Evolutionary conservation across 2,329 filamentous ascomycete genomes (phyloP).

Genomic region (Penicillium sp.): DNA sequence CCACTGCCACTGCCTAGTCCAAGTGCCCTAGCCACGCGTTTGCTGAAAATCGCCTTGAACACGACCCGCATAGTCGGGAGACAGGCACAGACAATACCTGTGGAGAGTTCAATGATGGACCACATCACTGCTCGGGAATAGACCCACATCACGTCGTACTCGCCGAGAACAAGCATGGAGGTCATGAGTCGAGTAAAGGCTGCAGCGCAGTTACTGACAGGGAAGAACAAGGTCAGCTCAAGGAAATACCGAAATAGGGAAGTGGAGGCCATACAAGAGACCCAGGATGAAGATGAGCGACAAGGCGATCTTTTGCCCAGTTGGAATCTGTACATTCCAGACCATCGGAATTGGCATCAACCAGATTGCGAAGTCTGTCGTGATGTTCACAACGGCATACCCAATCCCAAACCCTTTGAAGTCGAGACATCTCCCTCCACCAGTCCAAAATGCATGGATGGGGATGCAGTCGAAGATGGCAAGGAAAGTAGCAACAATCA

Average conservation of each 20-base stretch:
- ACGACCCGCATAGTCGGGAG: constrained; percentile 7
- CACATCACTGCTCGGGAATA: constrained; percentile 5
- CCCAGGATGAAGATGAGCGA: constrained; percentile 6
- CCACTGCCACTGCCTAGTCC: too few species aligned
- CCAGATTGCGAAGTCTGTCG: constrained; percentile 2
- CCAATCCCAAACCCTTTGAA: constrained; percentile 3
- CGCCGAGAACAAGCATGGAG: too few species aligned
- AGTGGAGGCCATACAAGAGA: constrained; percentile 3
- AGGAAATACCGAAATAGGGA: neutral
- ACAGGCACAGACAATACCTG: constrained; percentile 10
- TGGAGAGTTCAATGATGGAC: constrained; percentile 9
- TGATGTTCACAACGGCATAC: constrained; percentile 8
- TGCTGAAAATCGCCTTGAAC: neutral
- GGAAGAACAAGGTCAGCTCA: neutral
- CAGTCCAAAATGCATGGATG: constrained; percentile 10
- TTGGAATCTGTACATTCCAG: constrained; percentile 7
- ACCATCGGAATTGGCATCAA: constrained; percentile 10
- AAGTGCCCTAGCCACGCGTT: too few species aligned
- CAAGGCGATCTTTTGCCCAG: constrained; percentile 5
- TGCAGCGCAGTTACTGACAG: constrained; percentile 4
- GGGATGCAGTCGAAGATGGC: constrained; percentile 10
- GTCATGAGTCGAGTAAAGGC: too few species aligned
- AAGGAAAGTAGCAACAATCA: constrained; percentile 1
- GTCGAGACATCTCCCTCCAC: constrained; percentile 5
- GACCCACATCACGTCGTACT: too few species aligned